Evolutionary conservation across 192 early-diverging fungal species (phyloP).

Genomic region (Coemansia sp.): DNA sequence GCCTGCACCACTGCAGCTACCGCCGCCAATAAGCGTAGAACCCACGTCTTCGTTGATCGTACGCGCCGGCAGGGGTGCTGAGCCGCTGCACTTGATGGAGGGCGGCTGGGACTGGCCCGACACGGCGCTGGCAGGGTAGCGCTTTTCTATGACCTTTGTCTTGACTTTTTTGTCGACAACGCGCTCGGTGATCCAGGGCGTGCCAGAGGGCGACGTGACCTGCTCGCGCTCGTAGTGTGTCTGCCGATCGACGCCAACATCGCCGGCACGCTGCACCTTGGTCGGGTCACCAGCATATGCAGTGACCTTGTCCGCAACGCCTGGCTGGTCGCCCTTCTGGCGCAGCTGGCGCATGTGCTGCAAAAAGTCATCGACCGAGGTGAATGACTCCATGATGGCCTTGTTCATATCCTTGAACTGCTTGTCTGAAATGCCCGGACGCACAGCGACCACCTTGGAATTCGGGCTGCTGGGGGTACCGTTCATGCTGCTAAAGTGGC

Average conservation of each 20-base stretch:
- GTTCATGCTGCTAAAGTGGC: slow-evolving; percentile 24
- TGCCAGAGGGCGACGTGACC: slow-evolving; percentile 50
- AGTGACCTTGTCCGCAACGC: slow-evolving; percentile 3
- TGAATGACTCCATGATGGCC: slow-evolving; percentile 58
- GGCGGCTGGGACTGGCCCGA: slow-evolving; percentile 14
- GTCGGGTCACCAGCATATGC: slow-evolving; percentile 35
- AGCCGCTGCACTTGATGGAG: slow-evolving; percentile 11
- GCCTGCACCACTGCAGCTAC: slow-evolving; percentile 8
- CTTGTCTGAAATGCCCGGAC: slow-evolving; percentile 44
- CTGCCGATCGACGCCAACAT: slow-evolving; percentile 51
- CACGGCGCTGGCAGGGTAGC: slow-evolving; percentile 45
- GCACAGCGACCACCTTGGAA: slow-evolving; percentile 28
- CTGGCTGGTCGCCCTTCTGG: slow-evolving; percentile 15
- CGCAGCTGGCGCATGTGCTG: slow-evolving; percentile 55
- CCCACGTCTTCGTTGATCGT: not conserved
- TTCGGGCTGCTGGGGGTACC: not conserved
- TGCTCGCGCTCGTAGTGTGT: slow-evolving; percentile 58
- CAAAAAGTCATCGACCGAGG: slow-evolving; percentile 57
- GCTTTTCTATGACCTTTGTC: slow-evolving; percentile 57
- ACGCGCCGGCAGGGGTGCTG: not conserved
- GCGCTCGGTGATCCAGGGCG: slow-evolving; percentile 57
- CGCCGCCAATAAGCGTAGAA: slow-evolving; percentile 48
- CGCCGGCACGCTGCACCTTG: slow-evolving; percentile 44
- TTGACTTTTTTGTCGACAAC: slow-evolving; percentile 56
- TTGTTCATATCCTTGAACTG: slow-evolving; percentile 50